Conservation (phyloP, 2,329 filamentous ascomycete genomes). For the Delphinella strobiligena region DNA sequence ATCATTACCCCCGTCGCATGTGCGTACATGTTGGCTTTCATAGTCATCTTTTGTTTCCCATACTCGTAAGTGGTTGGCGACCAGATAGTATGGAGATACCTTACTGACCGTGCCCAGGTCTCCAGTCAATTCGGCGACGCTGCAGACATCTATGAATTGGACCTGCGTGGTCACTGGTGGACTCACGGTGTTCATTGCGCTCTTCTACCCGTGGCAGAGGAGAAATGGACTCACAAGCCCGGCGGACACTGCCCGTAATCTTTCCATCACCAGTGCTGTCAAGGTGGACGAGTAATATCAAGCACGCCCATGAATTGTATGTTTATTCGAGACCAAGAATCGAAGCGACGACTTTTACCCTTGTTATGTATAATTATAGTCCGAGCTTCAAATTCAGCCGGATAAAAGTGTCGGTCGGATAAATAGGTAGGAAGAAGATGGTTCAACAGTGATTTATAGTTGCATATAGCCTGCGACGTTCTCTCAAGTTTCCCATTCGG, state of each 20-base stretch:
- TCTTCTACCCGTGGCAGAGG: conserved; percentile 18
- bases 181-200: conserved; percentile 23
- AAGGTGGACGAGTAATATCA: conserved; percentile 1
- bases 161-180: conserved; percentile 26
- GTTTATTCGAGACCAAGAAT: background rate
- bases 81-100: too few relatives aligned
- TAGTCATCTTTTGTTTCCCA: conserved; percentile 51
- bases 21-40: conserved; percentile 47
- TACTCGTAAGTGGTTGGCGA: conserved; percentile 24
- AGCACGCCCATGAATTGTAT: background rate
- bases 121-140: conserved; percentile 19
- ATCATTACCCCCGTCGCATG: conserved; percentile 40
- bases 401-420: background rate
- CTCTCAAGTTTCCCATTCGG: background rate
- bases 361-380: too few relatives aligned
- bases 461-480: background rate
- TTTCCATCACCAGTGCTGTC: background rate
- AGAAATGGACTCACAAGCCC: conserved; percentile 27
- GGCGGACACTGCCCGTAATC: conserved; percentile 6
- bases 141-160: conserved; percentile 28
- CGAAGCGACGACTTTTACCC: background rate
- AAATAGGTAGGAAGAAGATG: background rate
- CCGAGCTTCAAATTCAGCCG: background rate
- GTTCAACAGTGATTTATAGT: background rate
- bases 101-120: too few relatives aligned